These are phyloP conservation scores for Rhizomucor pusillus DNA, from an alignment of 371 early-diverging fungal species.

Conservation along the genomic window DNA sequence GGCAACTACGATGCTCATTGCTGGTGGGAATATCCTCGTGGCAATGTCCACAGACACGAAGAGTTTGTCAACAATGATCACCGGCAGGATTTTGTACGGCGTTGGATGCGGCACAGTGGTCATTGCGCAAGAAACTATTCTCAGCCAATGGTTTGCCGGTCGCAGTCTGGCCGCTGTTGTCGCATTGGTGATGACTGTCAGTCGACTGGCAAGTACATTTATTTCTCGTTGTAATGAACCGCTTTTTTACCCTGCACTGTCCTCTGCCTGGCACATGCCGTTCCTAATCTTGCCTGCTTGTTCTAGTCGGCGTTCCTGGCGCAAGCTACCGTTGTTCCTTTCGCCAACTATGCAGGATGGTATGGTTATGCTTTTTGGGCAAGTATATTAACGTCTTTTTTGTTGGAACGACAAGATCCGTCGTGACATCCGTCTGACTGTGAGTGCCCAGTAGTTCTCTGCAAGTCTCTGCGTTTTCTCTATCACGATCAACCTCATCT, in stretches of 20 bases:
- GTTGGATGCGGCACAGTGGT: slow-evolving; percentile 71
- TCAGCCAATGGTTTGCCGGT: slow-evolving; percentile 73
- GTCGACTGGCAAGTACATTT: slow-evolving; percentile 68
- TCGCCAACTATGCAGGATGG: slow-evolving; percentile 60
- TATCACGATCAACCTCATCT: slow-evolving; percentile 56
- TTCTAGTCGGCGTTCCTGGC: slow-evolving; percentile 64
- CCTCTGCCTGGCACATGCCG: too few relatives aligned
- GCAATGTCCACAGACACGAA: slow-evolving; percentile 56
- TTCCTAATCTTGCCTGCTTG: too few relatives aligned
- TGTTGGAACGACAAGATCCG: too few relatives aligned
- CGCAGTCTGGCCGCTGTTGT: slow-evolving; percentile 61
- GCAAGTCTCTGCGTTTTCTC: slow-evolving; percentile 61
- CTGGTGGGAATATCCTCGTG: slow-evolving; percentile 60
- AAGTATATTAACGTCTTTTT: too few relatives aligned
- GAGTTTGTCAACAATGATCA: slow-evolving; percentile 59
- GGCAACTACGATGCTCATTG: slow-evolving; percentile 60
- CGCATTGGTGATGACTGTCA: slow-evolving; percentile 64
- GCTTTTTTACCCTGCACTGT: too few relatives aligned
- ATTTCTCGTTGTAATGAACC: too few relatives aligned
- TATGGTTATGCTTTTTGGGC: slow-evolving; percentile 76
- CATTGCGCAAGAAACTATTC: slow-evolving; percentile 69
- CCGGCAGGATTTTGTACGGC: slow-evolving; percentile 68
- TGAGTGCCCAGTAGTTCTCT: slow-evolving; percentile 49
- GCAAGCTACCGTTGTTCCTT: slow-evolving; percentile 65
- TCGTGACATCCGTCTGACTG: not conserved